phyloP scores from a whole-genome alignment of 2,329 filamentous ascomycete genomes.

The Basipetospora chlamydospora region DNA sequence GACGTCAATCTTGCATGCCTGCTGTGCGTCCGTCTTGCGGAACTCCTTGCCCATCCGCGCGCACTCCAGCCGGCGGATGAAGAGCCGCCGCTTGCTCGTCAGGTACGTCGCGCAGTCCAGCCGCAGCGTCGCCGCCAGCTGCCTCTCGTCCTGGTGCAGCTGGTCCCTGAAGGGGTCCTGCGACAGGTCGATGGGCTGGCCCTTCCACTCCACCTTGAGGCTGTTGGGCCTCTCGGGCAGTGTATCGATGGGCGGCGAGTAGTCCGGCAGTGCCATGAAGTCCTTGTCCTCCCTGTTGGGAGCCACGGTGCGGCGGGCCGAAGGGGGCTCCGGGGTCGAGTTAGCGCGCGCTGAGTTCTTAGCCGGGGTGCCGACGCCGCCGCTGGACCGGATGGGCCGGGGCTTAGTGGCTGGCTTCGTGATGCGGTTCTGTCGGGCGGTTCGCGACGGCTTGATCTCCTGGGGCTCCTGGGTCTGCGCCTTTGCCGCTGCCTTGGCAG shows the following conservation, averaged over 20 bases:
- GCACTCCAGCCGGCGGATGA: constrained; percentile 57
- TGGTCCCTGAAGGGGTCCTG: constrained; percentile 54
- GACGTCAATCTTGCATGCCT: constrained; percentile 95
- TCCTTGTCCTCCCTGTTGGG: constrained; percentile 72
- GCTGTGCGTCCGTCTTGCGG: constrained; percentile 87
- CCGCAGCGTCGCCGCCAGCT: constrained; percentile 62
- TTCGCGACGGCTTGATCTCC: not conserved
- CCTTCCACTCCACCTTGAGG: constrained; percentile 81
- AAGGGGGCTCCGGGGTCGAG: constrained; percentile 11
- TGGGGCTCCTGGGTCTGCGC: constrained; percentile 1
- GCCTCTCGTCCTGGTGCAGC: constrained; percentile 65
- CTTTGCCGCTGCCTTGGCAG: constrained; percentile 18
- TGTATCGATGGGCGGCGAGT: constrained; percentile 52
- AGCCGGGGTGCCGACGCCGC: not conserved
- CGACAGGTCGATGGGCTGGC: constrained; percentile 60
- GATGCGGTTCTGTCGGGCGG: constrained; percentile 12
- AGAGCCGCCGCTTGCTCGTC: constrained; percentile 85
- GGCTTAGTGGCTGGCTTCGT: constrained; percentile 20
- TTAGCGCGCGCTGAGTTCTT: not conserved
- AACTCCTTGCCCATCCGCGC: constrained; percentile 65
- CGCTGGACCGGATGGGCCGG: constrained; percentile 20
- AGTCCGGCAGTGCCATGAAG: constrained; percentile 57
- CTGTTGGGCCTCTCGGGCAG: constrained; percentile 53
- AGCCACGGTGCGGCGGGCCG: constrained; percentile 36
- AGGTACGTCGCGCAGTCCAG: constrained; percentile 81